A percentile compares a stretch with the other conserved stretches of the same genome.
phyloP scores from a whole-genome alignment of 805 yeast species.

The Candida boleticola region DNA sequence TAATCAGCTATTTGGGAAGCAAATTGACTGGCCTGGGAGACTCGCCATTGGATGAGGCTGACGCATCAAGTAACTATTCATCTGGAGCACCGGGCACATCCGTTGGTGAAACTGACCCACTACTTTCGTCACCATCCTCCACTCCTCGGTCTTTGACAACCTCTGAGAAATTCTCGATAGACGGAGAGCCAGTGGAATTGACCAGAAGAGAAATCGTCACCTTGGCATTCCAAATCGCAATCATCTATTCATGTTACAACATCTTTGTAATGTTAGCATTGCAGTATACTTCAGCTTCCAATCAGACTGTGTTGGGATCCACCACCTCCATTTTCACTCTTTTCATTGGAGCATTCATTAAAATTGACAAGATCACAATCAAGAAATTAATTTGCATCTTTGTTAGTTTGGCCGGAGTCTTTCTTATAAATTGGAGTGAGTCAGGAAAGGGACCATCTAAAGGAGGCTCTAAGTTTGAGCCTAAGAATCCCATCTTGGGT shows the following conservation, averaged over 20 bases:
- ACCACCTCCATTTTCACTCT: conserved; percentile 52
- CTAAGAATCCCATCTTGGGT: conserved; percentile 43
- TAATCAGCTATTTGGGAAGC: conserved; percentile 5
- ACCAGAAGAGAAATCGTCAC: conserved; percentile 26
- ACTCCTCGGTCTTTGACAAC: neutral
- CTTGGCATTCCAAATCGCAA: conserved; percentile 39
- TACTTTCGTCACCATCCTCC: neutral
- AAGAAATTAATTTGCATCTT: conserved; percentile 43
- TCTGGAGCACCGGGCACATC: neutral
- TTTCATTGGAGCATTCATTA: conserved; percentile 38
- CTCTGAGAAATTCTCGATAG: conserved; percentile 4
- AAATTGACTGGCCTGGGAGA: neutral
- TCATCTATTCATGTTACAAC: conserved; percentile 43
- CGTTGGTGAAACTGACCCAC: neutral
- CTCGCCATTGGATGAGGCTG: neutral
- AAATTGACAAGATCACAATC: conserved; percentile 41
- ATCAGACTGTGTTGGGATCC: conserved; percentile 50
- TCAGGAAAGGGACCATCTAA: conserved; percentile 10
- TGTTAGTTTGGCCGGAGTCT: conserved; percentile 47
- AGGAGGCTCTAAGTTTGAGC: conserved; percentile 24
- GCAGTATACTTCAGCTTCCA: conserved; percentile 51
- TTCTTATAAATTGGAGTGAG: conserved; percentile 41
- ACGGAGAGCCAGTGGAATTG: conserved; percentile 16
- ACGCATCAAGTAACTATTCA: neutral
- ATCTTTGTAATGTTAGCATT: conserved; percentile 40